These are phyloP conservation scores for Rhizophagus sp. DNA, from an alignment of 192 early-diverging fungal genomes.

Conservation along the genomic window DNA sequence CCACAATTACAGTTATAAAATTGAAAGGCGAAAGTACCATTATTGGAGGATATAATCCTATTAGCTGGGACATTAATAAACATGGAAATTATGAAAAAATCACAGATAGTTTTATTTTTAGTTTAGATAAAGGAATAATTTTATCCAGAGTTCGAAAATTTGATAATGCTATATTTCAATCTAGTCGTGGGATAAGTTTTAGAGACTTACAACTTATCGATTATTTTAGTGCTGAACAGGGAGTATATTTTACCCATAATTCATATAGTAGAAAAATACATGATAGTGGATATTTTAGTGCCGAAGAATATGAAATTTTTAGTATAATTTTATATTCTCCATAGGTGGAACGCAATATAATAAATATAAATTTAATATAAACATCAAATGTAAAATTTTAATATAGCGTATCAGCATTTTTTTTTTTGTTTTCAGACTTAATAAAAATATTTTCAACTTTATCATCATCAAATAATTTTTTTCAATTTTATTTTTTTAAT, in stretches of 20 bases:
- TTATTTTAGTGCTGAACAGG: neutral
- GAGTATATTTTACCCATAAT: neutral
- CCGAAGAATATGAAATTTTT: neutral
- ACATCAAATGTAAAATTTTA: too few relatives aligned
- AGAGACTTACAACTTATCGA: neutral
- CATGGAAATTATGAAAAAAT: too few relatives aligned
- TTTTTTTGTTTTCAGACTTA: too few relatives aligned
- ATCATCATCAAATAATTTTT: too few relatives aligned
- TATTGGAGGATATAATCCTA: neutral
- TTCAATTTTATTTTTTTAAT: too few relatives aligned
- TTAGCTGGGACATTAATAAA: neutral
- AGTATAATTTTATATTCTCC: neutral
- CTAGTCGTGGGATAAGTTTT: neutral
- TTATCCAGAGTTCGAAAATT: neutral
- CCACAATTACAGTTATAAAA: constrained; percentile 18
- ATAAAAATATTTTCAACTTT: too few relatives aligned
- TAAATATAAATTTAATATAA: too few relatives aligned
- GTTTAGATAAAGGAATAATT: neutral
- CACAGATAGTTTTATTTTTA: neutral
- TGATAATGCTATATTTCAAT: neutral
- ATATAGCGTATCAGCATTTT: too few relatives aligned
- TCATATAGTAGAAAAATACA: neutral
- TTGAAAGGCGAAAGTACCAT: constrained; percentile 9
- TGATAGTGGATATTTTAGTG: neutral
- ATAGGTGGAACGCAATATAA: too few relatives aligned